A percentile compares a stretch with the other conserved stretches of the same genome.
These are phyloP conservation scores for Blastocystis sp. DNA, from an alignment of 352 stramenopile species.

Conservation along the genomic window DNA sequence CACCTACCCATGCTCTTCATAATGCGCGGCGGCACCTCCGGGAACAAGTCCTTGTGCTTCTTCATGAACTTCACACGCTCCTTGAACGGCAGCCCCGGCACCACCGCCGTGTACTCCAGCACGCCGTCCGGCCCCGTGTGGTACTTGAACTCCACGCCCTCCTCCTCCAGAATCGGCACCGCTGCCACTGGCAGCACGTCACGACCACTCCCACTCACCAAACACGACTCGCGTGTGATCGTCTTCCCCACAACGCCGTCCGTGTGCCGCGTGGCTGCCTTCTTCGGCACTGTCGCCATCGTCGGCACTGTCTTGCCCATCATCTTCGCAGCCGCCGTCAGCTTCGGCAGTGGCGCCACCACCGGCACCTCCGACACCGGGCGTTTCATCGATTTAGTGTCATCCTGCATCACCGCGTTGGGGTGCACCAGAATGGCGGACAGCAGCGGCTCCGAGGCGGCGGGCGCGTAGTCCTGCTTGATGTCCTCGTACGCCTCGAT, in stretches of 20 bases:
- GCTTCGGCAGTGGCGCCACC: neutral
- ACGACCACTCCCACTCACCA: neutral
- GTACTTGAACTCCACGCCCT: conserved; percentile 65
- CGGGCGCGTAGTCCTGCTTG: neutral
- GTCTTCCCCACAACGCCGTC: neutral
- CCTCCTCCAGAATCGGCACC: conserved; percentile 37
- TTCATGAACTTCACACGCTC: conserved; percentile 67
- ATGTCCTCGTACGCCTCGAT: conserved; percentile 58
- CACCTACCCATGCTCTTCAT: conserved; percentile 61
- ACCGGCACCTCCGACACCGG: neutral
- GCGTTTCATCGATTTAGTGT: neutral
- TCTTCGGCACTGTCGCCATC: neutral
- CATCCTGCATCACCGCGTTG: conserved; percentile 11
- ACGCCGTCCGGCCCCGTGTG: conserved; percentile 45
- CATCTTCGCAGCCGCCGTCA: neutral
- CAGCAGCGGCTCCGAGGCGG: neutral
- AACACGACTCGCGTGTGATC: neutral
- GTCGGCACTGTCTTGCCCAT: too few relatives aligned
- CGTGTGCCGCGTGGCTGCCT: neutral
- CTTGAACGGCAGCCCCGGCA: conserved; percentile 54
- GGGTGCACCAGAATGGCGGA: conserved; percentile 23
- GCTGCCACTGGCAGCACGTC: conserved; percentile 42
- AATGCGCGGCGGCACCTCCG: conserved; percentile 51
- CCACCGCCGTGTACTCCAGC: conserved; percentile 62
- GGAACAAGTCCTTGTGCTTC: conserved; percentile 69